Evolutionary conservation across 768 basidiomycete species (phyloP).

Genomic region (Lactarius evosmus): DNA sequence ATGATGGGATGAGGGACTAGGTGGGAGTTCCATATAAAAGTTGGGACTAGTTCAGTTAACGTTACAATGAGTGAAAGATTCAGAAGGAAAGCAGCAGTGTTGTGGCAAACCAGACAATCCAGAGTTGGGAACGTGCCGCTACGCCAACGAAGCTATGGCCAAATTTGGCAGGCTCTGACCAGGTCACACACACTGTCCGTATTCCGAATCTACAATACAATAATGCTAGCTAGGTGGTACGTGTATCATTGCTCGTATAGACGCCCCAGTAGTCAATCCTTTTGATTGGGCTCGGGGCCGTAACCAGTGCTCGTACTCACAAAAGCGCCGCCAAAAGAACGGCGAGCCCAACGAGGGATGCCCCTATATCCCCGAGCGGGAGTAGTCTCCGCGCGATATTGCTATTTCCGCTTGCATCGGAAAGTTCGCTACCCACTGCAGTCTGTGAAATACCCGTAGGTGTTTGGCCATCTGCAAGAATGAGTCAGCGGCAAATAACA

Average conservation of each 20-base stretch:
- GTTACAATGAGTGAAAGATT: not conserved
- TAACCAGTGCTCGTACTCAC: not conserved
- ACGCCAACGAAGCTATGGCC: not conserved
- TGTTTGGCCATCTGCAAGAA: conserved; percentile 31
- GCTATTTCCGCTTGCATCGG: not conserved
- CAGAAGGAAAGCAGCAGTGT: not conserved
- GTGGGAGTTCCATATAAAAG: conserved; percentile 22
- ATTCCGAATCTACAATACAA: not conserved
- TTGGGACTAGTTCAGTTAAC: not conserved
- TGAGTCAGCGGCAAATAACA: not conserved
- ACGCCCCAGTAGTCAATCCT: not conserved
- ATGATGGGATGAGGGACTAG: conserved; percentile 21
- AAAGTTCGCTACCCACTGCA: conserved; percentile 15
- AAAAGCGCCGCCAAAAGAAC: not conserved
- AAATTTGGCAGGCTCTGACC: conserved; percentile 11
- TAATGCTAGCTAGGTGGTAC: not conserved
- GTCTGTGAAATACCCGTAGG: conserved; percentile 33
- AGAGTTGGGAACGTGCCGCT: not conserved
- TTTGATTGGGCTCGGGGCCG: not conserved
- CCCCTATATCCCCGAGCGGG: not conserved
- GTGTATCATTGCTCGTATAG: not conserved
- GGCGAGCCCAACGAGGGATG: not conserved
- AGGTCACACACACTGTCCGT: not conserved
- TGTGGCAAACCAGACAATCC: not conserved
- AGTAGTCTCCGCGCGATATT: not conserved